Evolutionary conservation across 352 stramenopile species (phyloP).

Genomic region (Phytopythium delawarense): DNA sequence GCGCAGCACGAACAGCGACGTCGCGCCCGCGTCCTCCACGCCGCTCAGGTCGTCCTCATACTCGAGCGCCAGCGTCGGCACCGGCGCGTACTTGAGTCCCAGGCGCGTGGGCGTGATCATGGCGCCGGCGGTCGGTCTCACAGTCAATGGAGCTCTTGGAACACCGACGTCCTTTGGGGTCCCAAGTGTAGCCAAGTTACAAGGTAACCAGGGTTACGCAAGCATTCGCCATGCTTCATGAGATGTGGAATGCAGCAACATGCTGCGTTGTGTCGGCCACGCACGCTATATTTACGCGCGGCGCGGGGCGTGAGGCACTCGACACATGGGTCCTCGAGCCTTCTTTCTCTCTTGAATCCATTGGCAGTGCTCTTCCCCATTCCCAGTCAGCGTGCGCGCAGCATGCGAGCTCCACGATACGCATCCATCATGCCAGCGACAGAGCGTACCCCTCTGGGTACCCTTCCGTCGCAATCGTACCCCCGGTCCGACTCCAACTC

Average conservation of each 20-base stretch:
- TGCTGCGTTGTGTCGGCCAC: not conserved
- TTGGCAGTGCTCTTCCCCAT: not conserved
- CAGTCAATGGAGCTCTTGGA: not conserved
- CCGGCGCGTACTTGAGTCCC: constrained; percentile 77
- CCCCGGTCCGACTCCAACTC: constrained; percentile 13
- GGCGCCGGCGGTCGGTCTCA: not conserved
- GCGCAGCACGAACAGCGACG: constrained; percentile 61
- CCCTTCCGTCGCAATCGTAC: not conserved
- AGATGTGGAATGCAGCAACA: not conserved
- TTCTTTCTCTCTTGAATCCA: not conserved
- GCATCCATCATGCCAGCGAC: constrained; percentile 6
- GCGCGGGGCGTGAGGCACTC: not conserved
- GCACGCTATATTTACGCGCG: constrained; percentile 1
- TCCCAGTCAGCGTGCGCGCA: not conserved
- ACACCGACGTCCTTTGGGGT: constrained; percentile 1
- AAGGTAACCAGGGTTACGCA: not conserved
- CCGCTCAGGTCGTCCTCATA: constrained; percentile 61
- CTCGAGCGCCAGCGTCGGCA: constrained; percentile 77
- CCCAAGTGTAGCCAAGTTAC: not conserved
- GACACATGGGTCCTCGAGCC: not conserved
- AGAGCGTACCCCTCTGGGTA: constrained; percentile 7
- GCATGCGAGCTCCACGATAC: constrained; percentile 5
- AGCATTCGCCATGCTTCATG: not conserved
- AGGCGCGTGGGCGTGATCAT: constrained; percentile 80
- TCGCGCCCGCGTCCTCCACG: constrained; percentile 27